Conservation (phyloP, 805 yeast species). For the Wickerhamiella alocasiicola region DNA sequence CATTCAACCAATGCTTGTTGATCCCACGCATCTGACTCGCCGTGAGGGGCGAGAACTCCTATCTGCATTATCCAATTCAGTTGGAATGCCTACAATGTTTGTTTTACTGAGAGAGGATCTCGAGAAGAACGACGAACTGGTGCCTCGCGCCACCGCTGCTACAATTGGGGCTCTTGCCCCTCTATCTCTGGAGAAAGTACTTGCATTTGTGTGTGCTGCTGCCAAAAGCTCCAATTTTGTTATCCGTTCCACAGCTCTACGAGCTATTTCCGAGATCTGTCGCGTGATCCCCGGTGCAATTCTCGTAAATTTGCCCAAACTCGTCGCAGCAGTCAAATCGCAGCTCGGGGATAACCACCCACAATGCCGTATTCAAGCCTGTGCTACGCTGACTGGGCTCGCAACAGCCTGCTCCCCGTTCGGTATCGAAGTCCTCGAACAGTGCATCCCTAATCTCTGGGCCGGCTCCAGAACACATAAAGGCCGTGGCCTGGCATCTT, state of each 20-base stretch:
- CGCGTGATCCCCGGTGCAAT: conserved; percentile 55
- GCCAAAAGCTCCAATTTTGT: conserved; percentile 66
- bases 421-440: conserved; percentile 81
- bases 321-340: conserved; percentile 48
- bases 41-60: conserved; percentile 70
- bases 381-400: conserved; percentile 54
- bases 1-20: conserved; percentile 65
- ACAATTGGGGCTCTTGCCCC: conserved; percentile 75
- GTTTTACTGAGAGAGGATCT: conserved; percentile 68
- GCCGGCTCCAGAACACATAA: conserved; percentile 61
- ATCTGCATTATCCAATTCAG: conserved; percentile 61
- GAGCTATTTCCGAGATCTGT: conserved; percentile 65
- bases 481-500: conserved; percentile 66
- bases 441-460: conserved; percentile 66
- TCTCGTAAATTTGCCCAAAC: conserved; percentile 55
- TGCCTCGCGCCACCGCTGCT: conserved; percentile 62
- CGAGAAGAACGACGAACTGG: conserved; percentile 69
- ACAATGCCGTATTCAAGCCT: conserved; percentile 57
- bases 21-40: conserved; percentile 64
- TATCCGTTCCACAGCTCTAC: conserved; percentile 73
- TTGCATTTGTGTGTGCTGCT: conserved; percentile 77
- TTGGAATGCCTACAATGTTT: conserved; percentile 73
- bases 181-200: conserved; percentile 50
- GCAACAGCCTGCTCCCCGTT: conserved; percentile 79
- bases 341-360: conserved; percentile 56